These are phyloP conservation scores for Cryptococcus amylolentus DNA, from an alignment of 1,284 basidiomycete species.

Conservation along the genomic window DNA sequence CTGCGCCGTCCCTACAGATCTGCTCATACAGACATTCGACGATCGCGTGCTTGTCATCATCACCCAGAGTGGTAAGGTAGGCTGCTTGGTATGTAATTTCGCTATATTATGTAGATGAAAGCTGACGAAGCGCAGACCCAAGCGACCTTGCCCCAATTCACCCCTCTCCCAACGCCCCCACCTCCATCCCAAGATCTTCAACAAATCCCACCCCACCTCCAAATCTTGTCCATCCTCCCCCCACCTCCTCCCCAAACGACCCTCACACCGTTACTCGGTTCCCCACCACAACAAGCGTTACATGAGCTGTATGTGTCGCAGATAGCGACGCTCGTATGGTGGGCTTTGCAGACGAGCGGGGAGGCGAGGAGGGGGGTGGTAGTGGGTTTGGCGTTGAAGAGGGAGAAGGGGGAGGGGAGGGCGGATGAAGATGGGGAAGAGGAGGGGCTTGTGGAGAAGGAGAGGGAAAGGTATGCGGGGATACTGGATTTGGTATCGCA, in stretches of 20 bases:
- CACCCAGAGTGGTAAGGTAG: slow-evolving; percentile 80
- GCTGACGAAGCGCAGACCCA: slow-evolving; percentile 60
- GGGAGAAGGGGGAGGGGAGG: slow-evolving; percentile 51
- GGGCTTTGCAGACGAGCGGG: slow-evolving; percentile 51
- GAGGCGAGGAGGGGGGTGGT: slow-evolving; percentile 36
- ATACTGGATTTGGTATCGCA: slow-evolving; percentile 66
- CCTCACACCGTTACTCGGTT: slow-evolving; percentile 72
- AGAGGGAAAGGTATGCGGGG: slow-evolving; percentile 61
- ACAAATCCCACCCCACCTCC: slow-evolving; percentile 62
- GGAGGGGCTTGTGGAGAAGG: slow-evolving; percentile 33
- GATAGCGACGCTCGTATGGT: slow-evolving; percentile 79
- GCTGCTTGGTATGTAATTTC: slow-evolving; percentile 62
- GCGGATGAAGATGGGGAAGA: slow-evolving; percentile 42
- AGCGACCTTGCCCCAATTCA: slow-evolving; percentile 67
- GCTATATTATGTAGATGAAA: background rate
- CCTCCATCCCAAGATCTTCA: slow-evolving; percentile 55
- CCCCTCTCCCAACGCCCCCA: slow-evolving; percentile 54
- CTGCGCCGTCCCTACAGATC: slow-evolving; percentile 63
- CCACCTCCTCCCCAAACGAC: slow-evolving; percentile 68
- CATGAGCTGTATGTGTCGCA: slow-evolving; percentile 80
- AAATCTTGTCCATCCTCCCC: slow-evolving; percentile 57
- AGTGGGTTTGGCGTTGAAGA: slow-evolving; percentile 36
- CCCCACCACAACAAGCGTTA: slow-evolving; percentile 59
- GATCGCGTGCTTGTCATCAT: slow-evolving; percentile 77
- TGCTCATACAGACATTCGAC: slow-evolving; percentile 70